phyloP scores from a whole-genome alignment of 2,329 filamentous ascomycete genomes.

The Decorospora gaudefroyi region DNA sequence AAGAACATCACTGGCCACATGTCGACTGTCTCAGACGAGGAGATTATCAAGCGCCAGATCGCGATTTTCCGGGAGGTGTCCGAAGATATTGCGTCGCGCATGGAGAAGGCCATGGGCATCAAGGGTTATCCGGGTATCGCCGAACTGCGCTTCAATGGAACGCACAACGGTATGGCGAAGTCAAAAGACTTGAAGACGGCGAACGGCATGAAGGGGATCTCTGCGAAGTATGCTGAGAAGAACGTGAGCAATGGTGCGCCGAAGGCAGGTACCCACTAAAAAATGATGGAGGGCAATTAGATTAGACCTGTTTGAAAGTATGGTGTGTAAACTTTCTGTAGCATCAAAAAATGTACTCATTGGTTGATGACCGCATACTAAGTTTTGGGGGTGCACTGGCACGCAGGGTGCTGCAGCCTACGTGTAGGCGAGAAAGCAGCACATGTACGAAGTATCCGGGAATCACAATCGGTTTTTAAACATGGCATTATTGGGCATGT shows the following conservation, averaged over 20 bases:
- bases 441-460: too few relatives aligned
- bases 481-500: too few relatives aligned
- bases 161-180: constrained; percentile 64
- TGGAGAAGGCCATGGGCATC: constrained; percentile 67
- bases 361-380: too few relatives aligned
- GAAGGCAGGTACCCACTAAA: constrained; percentile 48
- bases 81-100: constrained; percentile 59
- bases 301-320: too few relatives aligned
- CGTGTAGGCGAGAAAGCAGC: too few relatives aligned
- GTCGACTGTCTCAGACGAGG: constrained; percentile 60
- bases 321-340: too few relatives aligned
- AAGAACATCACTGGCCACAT: constrained; percentile 66
- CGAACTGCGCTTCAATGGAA: constrained; percentile 62
- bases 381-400: too few relatives aligned
- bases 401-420: too few relatives aligned
- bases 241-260: constrained; percentile 57
- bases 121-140: constrained; percentile 64
- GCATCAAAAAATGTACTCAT: too few relatives aligned
- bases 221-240: constrained; percentile 30
- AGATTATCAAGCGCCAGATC: constrained; percentile 67
- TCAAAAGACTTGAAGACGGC: constrained; percentile 54
- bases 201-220: constrained; percentile 52
- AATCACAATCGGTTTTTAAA: too few relatives aligned
- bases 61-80: constrained; percentile 67
- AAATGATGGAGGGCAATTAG: constrained; percentile 7